Evolutionary conservation across 177 flowering plant genomes (phyloP).

Genomic region (Vitis hybrid): DNA sequence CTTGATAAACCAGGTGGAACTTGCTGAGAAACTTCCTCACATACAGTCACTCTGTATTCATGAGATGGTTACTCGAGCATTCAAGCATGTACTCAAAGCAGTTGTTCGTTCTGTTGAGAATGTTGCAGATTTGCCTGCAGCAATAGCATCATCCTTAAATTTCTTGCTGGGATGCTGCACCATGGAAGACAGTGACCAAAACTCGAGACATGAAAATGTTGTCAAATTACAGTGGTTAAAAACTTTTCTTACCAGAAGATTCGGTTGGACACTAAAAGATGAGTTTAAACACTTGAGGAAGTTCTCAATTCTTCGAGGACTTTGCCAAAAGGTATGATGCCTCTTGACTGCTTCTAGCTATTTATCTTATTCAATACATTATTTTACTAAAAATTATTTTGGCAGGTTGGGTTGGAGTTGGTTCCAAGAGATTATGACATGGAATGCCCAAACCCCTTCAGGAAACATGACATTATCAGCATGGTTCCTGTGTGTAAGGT

Average conservation of each 20-base stretch:
- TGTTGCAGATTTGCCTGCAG: conserved; percentile 47
- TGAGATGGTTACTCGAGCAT: conserved; percentile 97
- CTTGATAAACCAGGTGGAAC: conserved; percentile 63
- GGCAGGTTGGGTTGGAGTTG: conserved; percentile 90
- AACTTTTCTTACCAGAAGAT: conserved; percentile 54
- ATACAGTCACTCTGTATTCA: conserved; percentile 91
- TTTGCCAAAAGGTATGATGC: conserved; percentile 76
- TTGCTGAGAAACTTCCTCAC: conserved; percentile 90
- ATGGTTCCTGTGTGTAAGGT: conserved; percentile 88
- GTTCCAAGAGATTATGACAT: conserved; percentile 84
- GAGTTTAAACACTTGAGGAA: conserved; percentile 77
- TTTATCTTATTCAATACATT: not conserved
- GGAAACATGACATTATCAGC: conserved; percentile 69
- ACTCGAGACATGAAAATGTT: conserved; percentile 27
- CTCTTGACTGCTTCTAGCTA: conserved; percentile 4
- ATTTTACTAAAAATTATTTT: not conserved
- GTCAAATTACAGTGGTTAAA: conserved; percentile 67
- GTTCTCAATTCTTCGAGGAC: conserved; percentile 77
- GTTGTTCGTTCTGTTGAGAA: conserved; percentile 61
- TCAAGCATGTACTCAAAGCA: conserved; percentile 73
- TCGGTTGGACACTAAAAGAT: conserved; percentile 66
- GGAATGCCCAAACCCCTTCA: conserved; percentile 65
- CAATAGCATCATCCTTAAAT: conserved; percentile 71
- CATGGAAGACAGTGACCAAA: conserved; percentile 27
- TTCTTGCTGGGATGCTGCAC: conserved; percentile 59